Base-by-base conservation (phyloP, 2,329 filamentous ascomycete species). In the Periconia macrospinosa region DNA sequence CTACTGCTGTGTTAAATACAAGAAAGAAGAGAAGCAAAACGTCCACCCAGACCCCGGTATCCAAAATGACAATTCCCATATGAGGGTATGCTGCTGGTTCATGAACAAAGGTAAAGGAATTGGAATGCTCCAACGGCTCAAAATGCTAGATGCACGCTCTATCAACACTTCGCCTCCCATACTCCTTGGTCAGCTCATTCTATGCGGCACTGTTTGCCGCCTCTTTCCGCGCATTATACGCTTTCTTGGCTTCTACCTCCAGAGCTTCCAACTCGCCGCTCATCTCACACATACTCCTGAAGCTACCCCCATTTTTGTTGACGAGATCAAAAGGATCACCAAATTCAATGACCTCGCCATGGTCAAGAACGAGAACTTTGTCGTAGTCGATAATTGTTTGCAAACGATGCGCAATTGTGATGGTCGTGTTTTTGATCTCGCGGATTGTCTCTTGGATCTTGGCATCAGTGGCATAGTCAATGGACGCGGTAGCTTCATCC, bases 371-470 rank as follows among this genome's bases (percentile, higher is more conserved):
- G 15, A 99, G 79, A 14, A 99, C 93, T 79, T 96, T 96, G 77
- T 99, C 94, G 69, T 97, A 99, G 72, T 99, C 94, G 27, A 94
- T 92, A 73, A 99, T 97, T 0, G 94, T 99, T 71, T 96, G 92
- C 59, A 99, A 80, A 17, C 94, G 86, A 75, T 99, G 94, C 0
- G 94, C 94, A 67, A 99, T 97, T 0, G 94, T 97, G 70, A 97
- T 90, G 55, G 95, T 96, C 0, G 94, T 99, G 72, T 92, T 82
- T 60, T 87, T 89, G 64, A 97, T 83, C 73, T 96, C 90, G n/a
- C 92, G 88, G 56, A 99, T 92, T 0, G 94, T 97, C 66, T 91
- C 91, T 75, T 99, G 94, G 62, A 99, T 97, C 78, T 96, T 97
- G 47, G 88, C 83, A 68, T 99, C 94, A 1, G 94, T 99, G 6